Conservation (phyloP, 208 protist genomes). For the Leishmania gerbilli region DNA sequence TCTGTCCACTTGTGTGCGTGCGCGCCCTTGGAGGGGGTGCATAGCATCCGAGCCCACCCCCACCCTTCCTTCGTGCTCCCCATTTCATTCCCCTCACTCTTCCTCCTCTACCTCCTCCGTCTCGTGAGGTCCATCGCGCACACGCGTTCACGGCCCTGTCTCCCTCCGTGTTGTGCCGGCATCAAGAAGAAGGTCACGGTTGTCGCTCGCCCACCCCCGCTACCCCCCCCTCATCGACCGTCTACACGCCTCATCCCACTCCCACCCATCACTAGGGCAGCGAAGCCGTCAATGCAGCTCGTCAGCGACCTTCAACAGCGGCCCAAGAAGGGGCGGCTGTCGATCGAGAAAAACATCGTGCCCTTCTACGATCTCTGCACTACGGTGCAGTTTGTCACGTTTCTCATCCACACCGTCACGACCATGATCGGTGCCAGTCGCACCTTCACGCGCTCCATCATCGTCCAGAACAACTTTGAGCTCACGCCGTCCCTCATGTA, state of each 20-base stretch:
- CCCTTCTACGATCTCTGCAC: constrained; percentile 58
- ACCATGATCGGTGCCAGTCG: constrained; percentile 38
- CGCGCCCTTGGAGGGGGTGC: background rate
- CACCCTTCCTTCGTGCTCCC: background rate
- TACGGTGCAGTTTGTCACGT: constrained; percentile 52
- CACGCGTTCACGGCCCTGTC: background rate
- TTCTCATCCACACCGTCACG: constrained; percentile 60
- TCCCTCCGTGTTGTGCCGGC: background rate
- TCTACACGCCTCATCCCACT: too few relatives aligned
- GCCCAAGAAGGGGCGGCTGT: constrained; percentile 63
- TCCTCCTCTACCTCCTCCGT: background rate
- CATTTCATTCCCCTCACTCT: too few relatives aligned
- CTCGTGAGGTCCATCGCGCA: background rate
- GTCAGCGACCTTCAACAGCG: constrained; percentile 79
- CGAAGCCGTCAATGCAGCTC: constrained; percentile 53
- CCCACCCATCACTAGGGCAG: background rate
- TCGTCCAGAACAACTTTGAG: constrained; percentile 37
- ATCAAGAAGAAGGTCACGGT: too few relatives aligned
- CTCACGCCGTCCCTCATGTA: constrained; percentile 42
- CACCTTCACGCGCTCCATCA: constrained; percentile 61
- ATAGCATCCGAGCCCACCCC: background rate
- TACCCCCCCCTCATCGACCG: background rate
- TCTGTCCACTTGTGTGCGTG: background rate
- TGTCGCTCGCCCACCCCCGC: background rate
- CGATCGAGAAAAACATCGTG: constrained; percentile 63